Evolutionary conservation across 257 asterid species (phyloP).

Genomic region (Solanum phureja): DNA sequence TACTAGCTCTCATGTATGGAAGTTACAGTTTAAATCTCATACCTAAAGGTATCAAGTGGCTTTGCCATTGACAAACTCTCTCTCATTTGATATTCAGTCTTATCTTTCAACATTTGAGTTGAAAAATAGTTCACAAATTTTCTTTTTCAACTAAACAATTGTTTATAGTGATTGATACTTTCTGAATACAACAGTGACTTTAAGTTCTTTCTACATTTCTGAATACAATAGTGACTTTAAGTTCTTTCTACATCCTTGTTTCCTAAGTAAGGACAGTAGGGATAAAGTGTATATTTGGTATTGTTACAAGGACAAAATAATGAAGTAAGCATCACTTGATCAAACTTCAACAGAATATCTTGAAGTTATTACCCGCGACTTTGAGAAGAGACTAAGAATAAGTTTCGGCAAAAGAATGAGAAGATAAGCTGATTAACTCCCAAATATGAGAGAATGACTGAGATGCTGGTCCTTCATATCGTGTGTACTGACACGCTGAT

Average conservation of each 20-base stretch:
- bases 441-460: neutral
- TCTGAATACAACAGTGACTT: no score
- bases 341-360: constrained; percentile 15
- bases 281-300: neutral
- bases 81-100: no score
- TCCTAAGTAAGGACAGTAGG: neutral
- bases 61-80: no score
- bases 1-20: no score
- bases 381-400: neutral
- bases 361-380: constrained; percentile 1
- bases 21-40: no score
- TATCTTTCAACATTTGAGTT: no score
- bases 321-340: constrained; percentile 8
- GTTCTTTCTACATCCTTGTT: neutral
- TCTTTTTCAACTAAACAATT: no score
- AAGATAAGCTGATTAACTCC: neutral
- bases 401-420: neutral
- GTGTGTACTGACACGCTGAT: constrained; percentile 24
- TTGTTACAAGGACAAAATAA: neutral
- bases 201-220: no score
- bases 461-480: constrained; percentile 12
- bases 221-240: no score
- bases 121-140: no score
- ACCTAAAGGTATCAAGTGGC: no score
- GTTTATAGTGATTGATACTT: no score